phyloP scores from a whole-genome alignment of 345 rosid species.

The Sonneratia caseolaris region DNA sequence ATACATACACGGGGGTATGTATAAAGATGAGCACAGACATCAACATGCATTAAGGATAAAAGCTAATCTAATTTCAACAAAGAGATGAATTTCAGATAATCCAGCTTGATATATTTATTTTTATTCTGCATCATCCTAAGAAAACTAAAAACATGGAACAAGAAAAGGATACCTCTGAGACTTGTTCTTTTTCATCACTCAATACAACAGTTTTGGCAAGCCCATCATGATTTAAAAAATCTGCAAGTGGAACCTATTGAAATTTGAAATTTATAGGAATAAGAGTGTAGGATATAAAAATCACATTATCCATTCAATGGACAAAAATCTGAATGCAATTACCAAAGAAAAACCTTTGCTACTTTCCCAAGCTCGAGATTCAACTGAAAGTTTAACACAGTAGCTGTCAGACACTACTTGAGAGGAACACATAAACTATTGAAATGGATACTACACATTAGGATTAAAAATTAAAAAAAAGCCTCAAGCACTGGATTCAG shows the following conservation, averaged over 20 bases:
- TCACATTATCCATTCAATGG: constrained; percentile 1
- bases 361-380: constrained; percentile 82
- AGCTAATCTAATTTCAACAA: neutral
- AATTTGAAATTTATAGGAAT: constrained; percentile 7
- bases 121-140: neutral
- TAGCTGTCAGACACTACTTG: neutral
- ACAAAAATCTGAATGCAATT: constrained; percentile 8
- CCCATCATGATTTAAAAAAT: constrained; percentile 78
- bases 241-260: constrained; percentile 84
- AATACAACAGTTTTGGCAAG: constrained; percentile 50
- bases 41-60: neutral
- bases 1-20: no score
- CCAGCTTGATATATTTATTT: neutral
- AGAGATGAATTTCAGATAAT: neutral
- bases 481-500: neutral
- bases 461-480: neutral
- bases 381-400: constrained; percentile 45
- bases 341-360: constrained; percentile 66
- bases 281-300: neutral
- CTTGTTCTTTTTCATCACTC: constrained; percentile 48
- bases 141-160: neutral
- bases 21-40: neutral
- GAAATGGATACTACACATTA: neutral
- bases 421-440: neutral
- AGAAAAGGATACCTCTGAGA: constrained; percentile 46